Evolutionary conservation across 2,329 filamentous ascomycete genomes (phyloP).

Genomic region (Aspergillus alliaceus): DNA sequence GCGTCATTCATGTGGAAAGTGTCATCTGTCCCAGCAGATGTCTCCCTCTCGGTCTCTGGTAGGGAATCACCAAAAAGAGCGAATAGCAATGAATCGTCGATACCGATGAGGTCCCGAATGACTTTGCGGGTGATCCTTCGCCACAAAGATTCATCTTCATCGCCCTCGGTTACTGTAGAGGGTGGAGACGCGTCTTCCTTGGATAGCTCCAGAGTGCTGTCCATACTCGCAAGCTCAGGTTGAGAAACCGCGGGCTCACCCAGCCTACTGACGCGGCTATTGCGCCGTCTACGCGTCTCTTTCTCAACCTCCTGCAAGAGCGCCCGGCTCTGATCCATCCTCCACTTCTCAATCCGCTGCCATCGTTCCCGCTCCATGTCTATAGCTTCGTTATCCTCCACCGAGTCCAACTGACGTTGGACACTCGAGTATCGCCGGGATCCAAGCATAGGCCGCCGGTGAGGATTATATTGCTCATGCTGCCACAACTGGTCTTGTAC

Average conservation of each 20-base stretch:
- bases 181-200: slow-evolving; percentile 50
- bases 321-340: slow-evolving; percentile 82
- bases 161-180: slow-evolving; percentile 36
- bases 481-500: slow-evolving; percentile 85
- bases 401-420: slow-evolving; percentile 56
- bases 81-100: slow-evolving; percentile 81
- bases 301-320: slow-evolving; percentile 86
- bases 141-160: slow-evolving; percentile 70
- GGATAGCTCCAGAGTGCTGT: slow-evolving; percentile 49
- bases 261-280: slow-evolving; percentile 26
- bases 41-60: slow-evolving; percentile 39
- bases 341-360: slow-evolving; percentile 86
- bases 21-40: slow-evolving; percentile 33
- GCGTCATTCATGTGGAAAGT: slow-evolving; percentile 32
- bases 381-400: slow-evolving; percentile 58
- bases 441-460: slow-evolving; percentile 53
- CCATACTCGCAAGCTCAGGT: slow-evolving; percentile 16
- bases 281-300: slow-evolving; percentile 69
- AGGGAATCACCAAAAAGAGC: slow-evolving; percentile 84
- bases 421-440: slow-evolving; percentile 57
- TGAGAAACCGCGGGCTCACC: slow-evolving; percentile 16
- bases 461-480: slow-evolving; percentile 81
- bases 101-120: slow-evolving; percentile 84
- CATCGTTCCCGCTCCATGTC: slow-evolving; percentile 71
- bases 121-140: slow-evolving; percentile 79